Conservation (phyloP, 495 filamentous ascomycete species). For the Aspergillus sclerotiicarbonarius region DNA sequence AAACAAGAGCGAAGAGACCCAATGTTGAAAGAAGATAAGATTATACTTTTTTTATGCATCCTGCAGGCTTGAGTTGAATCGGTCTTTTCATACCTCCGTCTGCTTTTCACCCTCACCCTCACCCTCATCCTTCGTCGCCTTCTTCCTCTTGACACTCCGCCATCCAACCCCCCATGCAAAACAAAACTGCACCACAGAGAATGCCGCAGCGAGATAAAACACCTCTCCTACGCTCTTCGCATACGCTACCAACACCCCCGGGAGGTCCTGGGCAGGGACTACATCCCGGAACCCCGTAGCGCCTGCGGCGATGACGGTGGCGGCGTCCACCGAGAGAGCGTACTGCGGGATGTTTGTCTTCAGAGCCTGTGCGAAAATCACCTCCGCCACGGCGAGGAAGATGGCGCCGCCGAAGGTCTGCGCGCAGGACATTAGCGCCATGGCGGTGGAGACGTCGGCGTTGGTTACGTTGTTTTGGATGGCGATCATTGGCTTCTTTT, state of each 20-base stretch:
- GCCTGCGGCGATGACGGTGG: constrained; percentile 53
- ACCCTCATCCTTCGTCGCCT: no score
- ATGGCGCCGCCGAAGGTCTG: constrained; percentile 65
- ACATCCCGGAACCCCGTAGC: constrained; percentile 53
- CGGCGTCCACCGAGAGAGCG: constrained; percentile 34
- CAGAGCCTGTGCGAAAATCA: constrained; percentile 64
- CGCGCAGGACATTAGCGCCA: constrained; percentile 51
- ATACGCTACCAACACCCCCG: constrained; percentile 58
- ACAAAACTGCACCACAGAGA: constrained; percentile 25
- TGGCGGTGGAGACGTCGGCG: constrained; percentile 47
- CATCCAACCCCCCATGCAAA: constrained; percentile 48
- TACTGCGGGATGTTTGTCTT: constrained; percentile 43
- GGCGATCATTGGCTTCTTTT: constrained; percentile 30
- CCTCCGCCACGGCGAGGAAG: constrained; percentile 65
- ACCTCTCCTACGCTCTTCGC: constrained; percentile 32
- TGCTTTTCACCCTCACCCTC: no score
- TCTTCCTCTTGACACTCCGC: constrained; percentile 24
- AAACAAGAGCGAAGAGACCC: no score
- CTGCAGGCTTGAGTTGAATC: no score
- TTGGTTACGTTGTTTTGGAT: constrained; percentile 27
- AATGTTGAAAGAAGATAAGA: no score
- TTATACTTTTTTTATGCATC: no score
- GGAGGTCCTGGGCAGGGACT: constrained; percentile 41
- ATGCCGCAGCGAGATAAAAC: constrained; percentile 40
- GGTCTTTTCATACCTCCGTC: no score